These are phyloP conservation scores for Scedosporium boydii DNA, from an alignment of 2,329 filamentous ascomycete genomes.

Conservation along the genomic window DNA sequence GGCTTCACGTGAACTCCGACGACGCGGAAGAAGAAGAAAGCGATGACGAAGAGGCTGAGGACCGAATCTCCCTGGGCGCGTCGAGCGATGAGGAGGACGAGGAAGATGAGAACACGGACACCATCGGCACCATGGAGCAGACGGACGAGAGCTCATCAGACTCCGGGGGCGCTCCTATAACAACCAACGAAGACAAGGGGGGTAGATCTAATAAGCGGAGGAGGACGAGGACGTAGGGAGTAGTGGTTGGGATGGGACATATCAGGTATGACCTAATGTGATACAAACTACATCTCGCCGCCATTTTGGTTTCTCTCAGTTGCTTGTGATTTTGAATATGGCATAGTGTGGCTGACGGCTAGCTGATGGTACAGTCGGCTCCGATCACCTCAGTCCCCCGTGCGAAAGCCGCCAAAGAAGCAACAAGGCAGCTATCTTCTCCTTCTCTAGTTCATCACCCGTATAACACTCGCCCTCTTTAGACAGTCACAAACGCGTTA, in stretches of 20 bases:
- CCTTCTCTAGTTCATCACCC: no score
- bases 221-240: not conserved
- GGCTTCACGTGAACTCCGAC: conserved; percentile 5
- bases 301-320: not conserved
- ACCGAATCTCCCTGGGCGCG: conserved; percentile 33
- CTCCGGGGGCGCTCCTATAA: not conserved
- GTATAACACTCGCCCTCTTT: no score
- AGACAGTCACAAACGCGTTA: no score
- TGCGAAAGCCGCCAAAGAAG: no score
- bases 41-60: conserved; percentile 31
- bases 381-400: no score
- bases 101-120: conserved; percentile 22
- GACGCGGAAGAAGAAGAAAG: conserved; percentile 24
- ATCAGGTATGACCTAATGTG: no score
- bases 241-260: no score
- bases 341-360: no score
- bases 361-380: no score
- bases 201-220: conserved; percentile 1
- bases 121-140: not conserved
- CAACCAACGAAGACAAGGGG: not conserved
- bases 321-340: no score
- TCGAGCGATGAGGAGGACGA: conserved; percentile 19
- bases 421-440: no score
- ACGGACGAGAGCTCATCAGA: not conserved
- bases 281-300: not conserved